phyloP scores from a whole-genome alignment of 2,329 filamentous ascomycete genomes.

The Trichoderma citrinoviride region DNA sequence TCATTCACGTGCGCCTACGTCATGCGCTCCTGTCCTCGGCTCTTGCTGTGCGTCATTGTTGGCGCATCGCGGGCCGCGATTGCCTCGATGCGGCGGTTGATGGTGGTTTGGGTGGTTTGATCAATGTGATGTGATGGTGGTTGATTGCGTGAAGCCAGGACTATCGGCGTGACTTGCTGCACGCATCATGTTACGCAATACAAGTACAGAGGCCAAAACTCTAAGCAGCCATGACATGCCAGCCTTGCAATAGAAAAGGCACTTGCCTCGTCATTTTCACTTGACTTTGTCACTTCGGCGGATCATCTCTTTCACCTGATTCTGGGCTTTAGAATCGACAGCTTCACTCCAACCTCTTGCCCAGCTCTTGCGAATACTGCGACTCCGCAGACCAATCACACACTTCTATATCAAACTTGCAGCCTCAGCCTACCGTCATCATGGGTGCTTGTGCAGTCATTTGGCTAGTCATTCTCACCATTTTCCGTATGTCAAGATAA shows the following conservation, averaged over 20 bases:
- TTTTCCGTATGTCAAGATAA: slow-evolving; percentile 46
- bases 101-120: not conserved
- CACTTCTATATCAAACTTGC: not conserved
- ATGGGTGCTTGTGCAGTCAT: slow-evolving; percentile 52
- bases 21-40: slow-evolving; percentile 5
- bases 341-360: not conserved
- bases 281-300: not conserved
- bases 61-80: slow-evolving; percentile 3
- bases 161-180: not conserved
- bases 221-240: slow-evolving; percentile 6
- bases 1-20: slow-evolving; percentile 19
- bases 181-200: slow-evolving; percentile 20
- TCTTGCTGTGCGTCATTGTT: not conserved
- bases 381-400: not conserved
- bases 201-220: not conserved
- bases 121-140: not conserved
- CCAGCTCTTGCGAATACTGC: too few relatives aligned
- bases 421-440: slow-evolving; percentile 28
- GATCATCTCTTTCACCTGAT: not conserved
- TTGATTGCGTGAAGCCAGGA: slow-evolving; percentile 8
- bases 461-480: slow-evolving; percentile 51
- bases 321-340: not conserved
- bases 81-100: not conserved
- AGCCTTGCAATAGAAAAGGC: not conserved
- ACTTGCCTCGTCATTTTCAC: not conserved